Evolutionary conservation across 768 basidiomycete genomes (phyloP).

Genomic region (Rhizopogon vulgaris): DNA sequence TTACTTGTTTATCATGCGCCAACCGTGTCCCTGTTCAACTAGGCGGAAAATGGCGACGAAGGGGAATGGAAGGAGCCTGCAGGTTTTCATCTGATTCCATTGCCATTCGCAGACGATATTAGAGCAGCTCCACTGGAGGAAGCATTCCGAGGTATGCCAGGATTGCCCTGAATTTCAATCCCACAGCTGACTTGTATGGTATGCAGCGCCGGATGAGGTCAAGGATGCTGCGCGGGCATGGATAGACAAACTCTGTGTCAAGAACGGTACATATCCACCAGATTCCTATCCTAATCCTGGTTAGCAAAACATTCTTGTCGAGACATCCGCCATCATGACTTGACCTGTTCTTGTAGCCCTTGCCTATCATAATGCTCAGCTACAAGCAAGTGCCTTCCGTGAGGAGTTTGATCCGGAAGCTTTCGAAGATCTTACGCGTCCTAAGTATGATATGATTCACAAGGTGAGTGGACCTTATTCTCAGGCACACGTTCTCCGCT

Average conservation of each 20-base stretch:
- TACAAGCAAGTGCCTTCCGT: slow-evolving; percentile 89
- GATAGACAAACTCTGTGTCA: slow-evolving; percentile 75
- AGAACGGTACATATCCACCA: slow-evolving; percentile 78
- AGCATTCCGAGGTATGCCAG: slow-evolving; percentile 49
- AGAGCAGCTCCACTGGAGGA: slow-evolving; percentile 68
- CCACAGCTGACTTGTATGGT: slow-evolving; percentile 4
- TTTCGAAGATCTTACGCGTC: slow-evolving; percentile 79
- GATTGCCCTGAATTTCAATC: not conserved
- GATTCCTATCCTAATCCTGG: slow-evolving; percentile 90
- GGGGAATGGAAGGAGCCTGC: slow-evolving; percentile 77
- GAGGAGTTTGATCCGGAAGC: slow-evolving; percentile 76
- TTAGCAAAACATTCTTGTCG: slow-evolving; percentile 29
- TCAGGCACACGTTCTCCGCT: not conserved
- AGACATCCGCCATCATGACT: not conserved
- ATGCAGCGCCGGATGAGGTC: slow-evolving; percentile 60
- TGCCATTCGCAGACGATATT: slow-evolving; percentile 96
- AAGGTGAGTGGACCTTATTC: slow-evolving; percentile 41
- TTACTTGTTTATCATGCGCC: not conserved
- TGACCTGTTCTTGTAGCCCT: slow-evolving; percentile 45
- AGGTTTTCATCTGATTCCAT: slow-evolving; percentile 86
- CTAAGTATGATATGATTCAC: slow-evolving; percentile 73
- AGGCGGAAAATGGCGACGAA: slow-evolving; percentile 69
- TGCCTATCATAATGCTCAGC: slow-evolving; percentile 81
- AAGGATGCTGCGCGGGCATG: slow-evolving; percentile 62
- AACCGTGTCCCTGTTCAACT: slow-evolving; percentile 1